These are phyloP conservation scores for Trifolium dubium DNA, from an alignment of 306 rosid species.

Conservation along the genomic window DNA sequence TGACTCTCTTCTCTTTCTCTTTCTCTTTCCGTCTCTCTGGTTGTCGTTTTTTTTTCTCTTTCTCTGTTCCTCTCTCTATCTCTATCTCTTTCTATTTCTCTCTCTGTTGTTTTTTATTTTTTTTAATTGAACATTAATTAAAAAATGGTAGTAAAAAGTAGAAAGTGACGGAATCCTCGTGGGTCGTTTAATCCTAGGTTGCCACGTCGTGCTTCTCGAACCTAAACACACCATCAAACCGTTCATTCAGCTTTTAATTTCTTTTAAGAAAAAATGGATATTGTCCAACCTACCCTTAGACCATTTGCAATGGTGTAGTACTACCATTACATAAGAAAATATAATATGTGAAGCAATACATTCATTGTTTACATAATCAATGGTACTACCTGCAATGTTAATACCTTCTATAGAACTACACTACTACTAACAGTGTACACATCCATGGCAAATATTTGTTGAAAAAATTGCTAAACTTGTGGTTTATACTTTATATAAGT, in stretches of 20 bases:
- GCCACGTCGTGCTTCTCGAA: slow-evolving; percentile 3
- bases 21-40: slow-evolving; percentile 25
- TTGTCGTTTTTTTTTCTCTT: slow-evolving; percentile 43
- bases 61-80: slow-evolving; percentile 21
- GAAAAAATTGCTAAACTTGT: too few species aligned
- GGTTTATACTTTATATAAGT: too few species aligned
- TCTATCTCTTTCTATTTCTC: slow-evolving; percentile 33
- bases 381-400: too few species aligned
- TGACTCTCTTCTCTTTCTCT: slow-evolving; percentile 36
- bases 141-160: not conserved
- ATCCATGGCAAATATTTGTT: too few species aligned
- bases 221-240: not conserved
- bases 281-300: too few species aligned
- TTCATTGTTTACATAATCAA: too few species aligned
- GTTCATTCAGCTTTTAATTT: not conserved
- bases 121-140: not conserved
- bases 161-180: slow-evolving; percentile 29
- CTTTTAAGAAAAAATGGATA: too few species aligned
- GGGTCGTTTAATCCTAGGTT: not conserved
- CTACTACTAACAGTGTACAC: too few species aligned
- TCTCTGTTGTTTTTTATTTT: slow-evolving; percentile 40
- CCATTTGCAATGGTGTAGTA: too few species aligned
- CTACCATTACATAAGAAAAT: too few species aligned
- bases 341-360: too few species aligned
- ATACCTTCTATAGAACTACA: too few species aligned